Evolutionary conservation across 2,329 filamentous ascomycete species (phyloP), one percentile per base, ranked within the genome.

Genomic region (Colletotrichum chlorophyti): DNA sequence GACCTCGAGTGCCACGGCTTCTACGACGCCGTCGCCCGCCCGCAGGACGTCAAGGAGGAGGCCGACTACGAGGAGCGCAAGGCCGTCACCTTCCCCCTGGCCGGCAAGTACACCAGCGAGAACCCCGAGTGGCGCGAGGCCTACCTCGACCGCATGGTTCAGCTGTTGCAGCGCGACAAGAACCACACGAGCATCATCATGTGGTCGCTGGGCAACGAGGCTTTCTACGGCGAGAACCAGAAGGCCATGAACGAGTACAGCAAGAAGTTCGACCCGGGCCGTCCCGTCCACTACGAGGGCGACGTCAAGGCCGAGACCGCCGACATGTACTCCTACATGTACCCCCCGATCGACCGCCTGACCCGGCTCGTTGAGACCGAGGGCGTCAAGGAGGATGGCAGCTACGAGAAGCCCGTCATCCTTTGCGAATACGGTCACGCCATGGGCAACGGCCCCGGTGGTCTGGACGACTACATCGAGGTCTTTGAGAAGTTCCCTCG

Each of bases 391-490:
- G 58, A 65, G 0, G 74, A 79, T 43, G 79, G 78, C 41, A 72
- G 70, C 12, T 83, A 74, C 15, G 72, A 78, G 4, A 85, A 89
- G 70, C 86, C 86, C 0, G 72, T 89, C 2, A 74, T 90, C 2
- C 76, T 84, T 3, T 84, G 81, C 65, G 83, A 86, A 62, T 85
- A 83, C 59, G 80, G 71, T 0, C 82, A 85, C 65, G 87, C 89
- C 2, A 91, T 91, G 89, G 89, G 89, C 6, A 91, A 91, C 65
- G 89, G 88, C 0, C 89, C 89, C 0, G 89, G 89, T 1, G 83
- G 83, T 29, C 77, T 91, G 10, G 81, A 88, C 59, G 88, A 91
- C 60, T 91, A 91, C 59, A 78, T 88, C 45, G 77, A 86, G 35
- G 78, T 81, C 0, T 91, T 91, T 73, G 81, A 83, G 27, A 77